Percentiles rank a stretch among this genome's conserved stretches.
These are phyloP conservation scores for Xylaria sp. DNA, from an alignment of 2,329 filamentous ascomycete genomes.

Conservation along the genomic window DNA sequence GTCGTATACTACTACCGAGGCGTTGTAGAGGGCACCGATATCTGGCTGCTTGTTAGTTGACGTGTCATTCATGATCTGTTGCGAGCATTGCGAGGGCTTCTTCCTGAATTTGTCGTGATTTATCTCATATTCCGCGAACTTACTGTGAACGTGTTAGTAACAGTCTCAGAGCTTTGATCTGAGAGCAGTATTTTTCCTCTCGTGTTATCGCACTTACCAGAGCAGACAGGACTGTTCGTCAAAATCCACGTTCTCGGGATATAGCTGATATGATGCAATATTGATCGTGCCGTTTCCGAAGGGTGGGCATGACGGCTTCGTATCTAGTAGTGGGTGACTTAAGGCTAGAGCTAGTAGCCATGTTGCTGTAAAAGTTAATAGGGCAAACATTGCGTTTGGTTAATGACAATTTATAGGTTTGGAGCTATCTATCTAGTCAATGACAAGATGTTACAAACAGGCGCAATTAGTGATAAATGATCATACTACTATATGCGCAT, in stretches of 20 bases:
- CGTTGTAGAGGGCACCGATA: conserved; percentile 50
- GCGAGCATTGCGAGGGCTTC: not conserved
- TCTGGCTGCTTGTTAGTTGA: conserved; percentile 21
- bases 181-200: not conserved
- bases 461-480: not conserved
- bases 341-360: conserved; percentile 26
- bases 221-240: conserved; percentile 48
- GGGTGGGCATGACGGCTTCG: conserved; percentile 31
- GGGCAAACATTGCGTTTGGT: conserved; percentile 26
- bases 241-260: conserved; percentile 52
- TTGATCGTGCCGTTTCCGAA: conserved; percentile 38
- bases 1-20: conserved; percentile 49
- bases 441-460: not conserved
- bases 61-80: not conserved
- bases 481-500: not conserved
- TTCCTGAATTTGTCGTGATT: not conserved
- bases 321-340: conserved; percentile 10
- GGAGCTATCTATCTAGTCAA: not conserved
- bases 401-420: not conserved
- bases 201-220: conserved; percentile 30
- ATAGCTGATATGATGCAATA: conserved; percentile 47
- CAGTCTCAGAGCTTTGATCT: not conserved
- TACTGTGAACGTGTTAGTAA: conserved; percentile 20
- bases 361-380: conserved; percentile 19
- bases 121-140: conserved; percentile 6